Evolutionary conservation across 2,329 filamentous ascomycete species (phyloP), one percentile per base, ranked within the genome.

Genomic region (Chalara sp.): DNA sequence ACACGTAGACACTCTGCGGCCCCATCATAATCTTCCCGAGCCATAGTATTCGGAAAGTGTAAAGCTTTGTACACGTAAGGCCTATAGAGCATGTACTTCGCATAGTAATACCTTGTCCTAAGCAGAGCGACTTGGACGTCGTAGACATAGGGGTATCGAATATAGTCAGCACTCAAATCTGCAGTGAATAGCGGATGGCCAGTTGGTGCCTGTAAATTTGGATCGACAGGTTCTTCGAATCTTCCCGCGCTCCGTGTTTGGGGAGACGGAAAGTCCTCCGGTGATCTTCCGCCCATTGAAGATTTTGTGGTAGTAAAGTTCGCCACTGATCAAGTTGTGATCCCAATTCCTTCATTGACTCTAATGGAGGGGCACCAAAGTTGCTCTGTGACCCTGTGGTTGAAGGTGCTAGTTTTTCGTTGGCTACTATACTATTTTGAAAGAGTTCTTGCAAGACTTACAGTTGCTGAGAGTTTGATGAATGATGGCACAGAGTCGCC

Each of bases 61-160:
- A 83, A 67, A 1, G 75, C 79, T 58, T 81, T 83, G 67, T 77
- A 83, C 5, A 83, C 59, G 50, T 76, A 83, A 1, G 80, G 79
- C 8, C 77, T 71, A 61, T 81, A 73, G 52, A 81, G 72, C 51
- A 81, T 70, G 59, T 77, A 79, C 50, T 78, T 79, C 28, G 74
- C 73, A 57, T 80, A 79, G 62, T 79, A 81, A 62, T 80, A 83
- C 45, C 76, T 71, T 5, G 78, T 80, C 44, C 79, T 74, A 6
- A 83, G 68, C 8, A 80, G 65, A 2, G 79, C 79, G 6, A 76
- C 72, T 52, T 81, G 76, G 33, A 83, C 68, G 58, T 81, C 79
- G 52, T 78, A 70, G 12, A 72, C 73, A 59, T 75, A 79, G 11
- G 70, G 70, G 59, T 80, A 79, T 28, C 67, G 68, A 7, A 65